Evolutionary conservation across 495 filamentous ascomycete species (phyloP), one percentile per base, ranked within the genome.

Genomic region (Ramalina peruviana): DNA sequence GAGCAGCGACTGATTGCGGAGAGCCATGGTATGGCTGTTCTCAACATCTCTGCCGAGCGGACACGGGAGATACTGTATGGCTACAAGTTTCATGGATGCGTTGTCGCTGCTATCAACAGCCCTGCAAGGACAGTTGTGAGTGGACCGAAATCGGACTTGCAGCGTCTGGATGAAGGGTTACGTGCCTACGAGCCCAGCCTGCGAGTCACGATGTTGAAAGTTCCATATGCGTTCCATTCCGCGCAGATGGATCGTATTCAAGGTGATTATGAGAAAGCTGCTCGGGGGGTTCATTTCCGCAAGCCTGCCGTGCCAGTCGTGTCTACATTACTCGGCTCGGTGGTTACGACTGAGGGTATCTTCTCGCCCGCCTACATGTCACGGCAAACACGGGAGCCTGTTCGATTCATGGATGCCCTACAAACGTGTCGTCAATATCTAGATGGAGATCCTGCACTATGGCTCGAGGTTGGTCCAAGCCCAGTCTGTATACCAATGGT

Each of bases 211-310:
- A 40, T 51, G 40, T 46, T 62, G 4, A 36, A 58, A 11, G 47
- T 59, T 11, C 79, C 79, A 19, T 86, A 75, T 51, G 83, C 82
- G 6, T 88, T 84, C 67, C 83, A 88, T 61, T 82, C 83, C 1
- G 65, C 71, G 1, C 83, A 86, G 54, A 72, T 85, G 15, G 79
- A 86, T 36, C 68, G 77, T n/a, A 80, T 86, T n/a, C 58, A 84
- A 9, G 72, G 76, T 6, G 69, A 74, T 0, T 81, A 85, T 36
- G 74, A 82, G 56, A 61, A 59, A 16, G 60, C 78, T 26, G 75
- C 78, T 4, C 57, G 58, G n/a, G 63, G 67, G 13, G 70, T 85
- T 23, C 62, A 33, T 19, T 88, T 85, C 63, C 63, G 73, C 13
- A 55, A 69, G 9, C 81, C 81, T 4, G 67, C 63, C 6, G 62